phyloP scores from a whole-genome alignment of 257 asterid genomes.

The Rubia yunnanensis region DNA sequence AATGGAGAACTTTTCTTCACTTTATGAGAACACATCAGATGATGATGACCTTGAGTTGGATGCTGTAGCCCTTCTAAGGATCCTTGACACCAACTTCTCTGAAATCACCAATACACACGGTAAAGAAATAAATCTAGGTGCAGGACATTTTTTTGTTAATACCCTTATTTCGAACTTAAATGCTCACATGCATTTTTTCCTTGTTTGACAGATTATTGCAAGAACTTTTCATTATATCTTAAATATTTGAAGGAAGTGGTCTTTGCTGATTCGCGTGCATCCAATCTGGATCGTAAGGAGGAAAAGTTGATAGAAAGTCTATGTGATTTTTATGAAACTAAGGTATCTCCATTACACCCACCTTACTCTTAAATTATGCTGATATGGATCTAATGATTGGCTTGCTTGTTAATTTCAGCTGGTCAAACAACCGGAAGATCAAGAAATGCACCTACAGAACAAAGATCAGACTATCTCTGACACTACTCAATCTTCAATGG shows the following conservation, averaged over 20 bases:
- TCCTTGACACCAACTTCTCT: conserved; percentile 43
- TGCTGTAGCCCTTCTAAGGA: conserved; percentile 38
- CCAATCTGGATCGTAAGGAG: conserved; percentile 43
- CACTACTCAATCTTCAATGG: conserved; percentile 12
- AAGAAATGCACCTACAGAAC: not conserved
- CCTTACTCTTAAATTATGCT: not conserved
- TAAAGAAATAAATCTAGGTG: conserved; percentile 18
- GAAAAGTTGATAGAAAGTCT: conserved; percentile 35
- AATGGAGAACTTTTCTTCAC: conserved; percentile 17
- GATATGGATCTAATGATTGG: not conserved
- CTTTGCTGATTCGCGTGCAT: conserved; percentile 48
- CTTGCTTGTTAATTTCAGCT: conserved; percentile 24
- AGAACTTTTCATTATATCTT: conserved; percentile 53
- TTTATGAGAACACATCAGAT: conserved; percentile 16
- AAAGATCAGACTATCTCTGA: conserved; percentile 13
- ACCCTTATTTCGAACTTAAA: conserved; percentile 1
- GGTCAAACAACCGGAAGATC: conserved; percentile 15
- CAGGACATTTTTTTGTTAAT: not conserved
- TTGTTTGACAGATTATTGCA: conserved; percentile 40
- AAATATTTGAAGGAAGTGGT: conserved; percentile 58
- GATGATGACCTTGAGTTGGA: conserved; percentile 23
- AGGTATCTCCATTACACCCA: conserved; percentile 32
- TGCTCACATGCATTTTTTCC: conserved; percentile 14
- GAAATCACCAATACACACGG: conserved; percentile 47
- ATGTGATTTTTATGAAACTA: conserved; percentile 46